Base-by-base conservation (phyloP, 78 protist species). In the Dictyostelium purpureum region DNA sequence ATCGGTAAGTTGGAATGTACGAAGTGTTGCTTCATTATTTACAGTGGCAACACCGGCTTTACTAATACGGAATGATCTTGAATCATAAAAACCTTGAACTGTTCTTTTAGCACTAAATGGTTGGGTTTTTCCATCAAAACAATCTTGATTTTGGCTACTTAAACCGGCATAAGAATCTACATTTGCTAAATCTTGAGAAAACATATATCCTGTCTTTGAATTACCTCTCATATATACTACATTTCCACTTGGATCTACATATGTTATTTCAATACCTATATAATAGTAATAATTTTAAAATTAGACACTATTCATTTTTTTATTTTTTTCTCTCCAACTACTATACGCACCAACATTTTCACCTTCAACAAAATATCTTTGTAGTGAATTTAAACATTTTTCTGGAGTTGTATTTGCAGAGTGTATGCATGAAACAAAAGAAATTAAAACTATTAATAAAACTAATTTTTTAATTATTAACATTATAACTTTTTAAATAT, bases 21-120 rank as follows among this genome's bases (percentile, higher is more conserved):
- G 18, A 12, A 21, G 12, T 12, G 24, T 45, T 11, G 59, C 78
- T 5, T 37, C 45, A 37, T 37, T 71, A 26, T 26, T 71, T 7
- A 71, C 9, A 10, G 78, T 71, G 4, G 43, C 78, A 35, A 35
- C 49, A 43, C 78, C 78, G n/a, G 19, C 42, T 43, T 45, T 21
- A 19, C 59, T 35, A 3, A 71, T 71, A 35, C 78, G 38, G 28
- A 71, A 71, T 71, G 78, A 71, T 43, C 78, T 54, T 16, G 78
- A 11, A 28, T 71, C 78, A 43, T 35, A 71, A 26, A 71, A 71
- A 19, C 51, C 38, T 45, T 26, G 49, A 26, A 71, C 45, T 12
- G 78, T 43, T 28, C n/a, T 71, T 19, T 37, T 21, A 45, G 51
- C 35, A 0, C 24, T 16, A 12, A 71, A 71, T 43, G 78, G 78